A percentile compares a stretch with the other conserved stretches of the same genome.
phyloP scores from a whole-genome alignment of 2,329 filamentous ascomycete genomes.

The Davidsoniella virescens region DNA sequence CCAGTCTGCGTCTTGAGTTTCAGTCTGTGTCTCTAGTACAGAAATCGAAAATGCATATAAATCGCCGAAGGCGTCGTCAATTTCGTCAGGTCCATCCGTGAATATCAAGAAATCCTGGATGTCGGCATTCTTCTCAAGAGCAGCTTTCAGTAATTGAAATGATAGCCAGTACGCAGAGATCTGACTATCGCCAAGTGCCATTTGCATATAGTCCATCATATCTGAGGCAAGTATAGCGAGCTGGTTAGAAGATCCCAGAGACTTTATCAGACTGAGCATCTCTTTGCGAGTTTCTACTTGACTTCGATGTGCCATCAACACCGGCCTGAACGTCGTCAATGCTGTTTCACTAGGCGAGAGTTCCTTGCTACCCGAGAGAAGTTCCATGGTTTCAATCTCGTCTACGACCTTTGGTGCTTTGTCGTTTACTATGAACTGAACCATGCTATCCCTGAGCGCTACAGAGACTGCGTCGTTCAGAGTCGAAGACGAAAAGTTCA shows the following conservation, averaged over 20 bases:
- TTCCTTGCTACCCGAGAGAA: conserved; percentile 5
- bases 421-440: conserved; percentile 17
- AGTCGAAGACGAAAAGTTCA: conserved; percentile 47
- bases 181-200: conserved; percentile 35
- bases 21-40: conserved; percentile 38
- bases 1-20: conserved; percentile 44
- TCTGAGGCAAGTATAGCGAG: conserved; percentile 45
- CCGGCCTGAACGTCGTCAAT: conserved; percentile 32
- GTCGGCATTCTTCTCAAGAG: conserved; percentile 32
- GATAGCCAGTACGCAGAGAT: conserved; percentile 68
- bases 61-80: conserved; percentile 39
- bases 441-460: conserved; percentile 60
- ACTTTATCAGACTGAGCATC: conserved; percentile 40
- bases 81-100: conserved; percentile 20
- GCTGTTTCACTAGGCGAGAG: neutral
- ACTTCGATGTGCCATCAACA: conserved; percentile 48
- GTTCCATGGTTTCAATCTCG: conserved; percentile 17
- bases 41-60: conserved; percentile 53
- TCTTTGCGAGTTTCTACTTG: conserved; percentile 45
- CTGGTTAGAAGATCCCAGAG: conserved; percentile 39
- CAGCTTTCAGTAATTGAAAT: conserved; percentile 50
- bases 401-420: conserved; percentile 20
- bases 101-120: conserved; percentile 52
- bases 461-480: conserved; percentile 50
- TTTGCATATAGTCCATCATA: conserved; percentile 47